Evolutionary conservation across 352 stramenopile genomes (phyloP), one percentile per base, ranked within the genome.

Genomic region (Globisporangium barbulae): DNA sequence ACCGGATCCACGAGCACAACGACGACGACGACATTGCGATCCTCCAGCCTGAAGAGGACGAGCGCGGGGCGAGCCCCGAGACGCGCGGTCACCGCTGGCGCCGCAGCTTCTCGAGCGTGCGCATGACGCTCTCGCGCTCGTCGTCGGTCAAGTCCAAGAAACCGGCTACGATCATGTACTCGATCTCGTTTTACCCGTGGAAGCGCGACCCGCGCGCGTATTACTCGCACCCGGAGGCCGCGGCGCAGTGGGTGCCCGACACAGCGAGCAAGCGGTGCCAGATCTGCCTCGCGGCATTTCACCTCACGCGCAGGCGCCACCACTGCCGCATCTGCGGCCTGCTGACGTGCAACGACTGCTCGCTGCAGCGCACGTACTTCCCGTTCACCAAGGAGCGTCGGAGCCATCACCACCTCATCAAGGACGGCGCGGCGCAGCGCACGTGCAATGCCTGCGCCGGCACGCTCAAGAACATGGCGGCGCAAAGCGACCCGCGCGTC

Each of bases 241-340:
- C 81, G n/a, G 81, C 69, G 17, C 82, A 88, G 48, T 92, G 83
- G 83, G 81, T 90, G 19, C 79, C 78, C 5, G 83, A 92, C 63
- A 88, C 80, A 17, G 73, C 77, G 25, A 87, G 79, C 69, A 57
- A 77, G 12, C 71, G 79, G 22, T 93, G 84, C 70, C 78, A 86
- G 61, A 81, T 86, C 53, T 92, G 83, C 48, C 48, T 83, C 21
- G 49, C 71, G 37, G 53, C 70, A 0, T 92, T 92, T 55, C 81
- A 75, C 10, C 62, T 92, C 6, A 81, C 70, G 31, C 86, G 84
- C 31, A 79, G 85, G 54, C 74, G 85, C n/a, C 91, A 97, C 53
- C 88, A 97, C 65, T 97, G 91, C 59, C 81, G 90, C 4, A 63
- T 90, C 31, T 94, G 83, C 17, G 85, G 85, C 0, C 79, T 84